Percentiles rank a stretch among this genome's conserved stretches.
These are phyloP conservation scores for Bullera alba DNA, from an alignment of 768 basidiomycete species.

Conservation along the genomic window DNA sequence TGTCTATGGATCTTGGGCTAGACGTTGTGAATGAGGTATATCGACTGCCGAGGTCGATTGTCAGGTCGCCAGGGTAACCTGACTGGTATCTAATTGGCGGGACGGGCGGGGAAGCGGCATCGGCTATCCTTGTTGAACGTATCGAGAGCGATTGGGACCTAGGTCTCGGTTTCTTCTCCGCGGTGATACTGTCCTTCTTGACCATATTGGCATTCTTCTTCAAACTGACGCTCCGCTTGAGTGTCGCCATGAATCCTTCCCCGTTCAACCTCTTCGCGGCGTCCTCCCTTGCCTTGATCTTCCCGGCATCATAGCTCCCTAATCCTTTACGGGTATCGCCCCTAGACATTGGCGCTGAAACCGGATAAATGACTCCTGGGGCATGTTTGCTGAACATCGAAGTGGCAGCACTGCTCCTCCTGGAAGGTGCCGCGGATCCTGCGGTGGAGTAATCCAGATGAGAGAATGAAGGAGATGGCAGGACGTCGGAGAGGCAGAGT, in stretches of 20 bases:
- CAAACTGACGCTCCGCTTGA: conserved; percentile 5
- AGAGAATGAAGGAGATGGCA: conserved; percentile 14
- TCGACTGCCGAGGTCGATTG: conserved; percentile 13
- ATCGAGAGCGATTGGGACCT: conserved; percentile 13
- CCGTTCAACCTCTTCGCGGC: conserved; percentile 1
- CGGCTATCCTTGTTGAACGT: not conserved
- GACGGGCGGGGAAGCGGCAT: conserved; percentile 3
- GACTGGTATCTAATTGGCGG: not conserved
- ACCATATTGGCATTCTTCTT: not conserved
- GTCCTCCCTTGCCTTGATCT: conserved; percentile 11
- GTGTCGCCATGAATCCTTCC: conserved; percentile 1
- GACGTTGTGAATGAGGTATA: conserved; percentile 6
- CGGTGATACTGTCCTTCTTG: too few relatives aligned
- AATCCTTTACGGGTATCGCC: conserved; percentile 13
- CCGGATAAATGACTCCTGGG: conserved; percentile 4
- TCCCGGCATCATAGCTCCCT: conserved; percentile 11
- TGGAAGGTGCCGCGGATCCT: conserved; percentile 6
- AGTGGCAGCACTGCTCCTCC: not conserved
- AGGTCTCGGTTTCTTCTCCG: conserved; percentile 2
- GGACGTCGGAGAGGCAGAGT: conserved; percentile 9
- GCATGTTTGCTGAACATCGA: not conserved
- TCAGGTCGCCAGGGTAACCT: conserved; percentile 6
- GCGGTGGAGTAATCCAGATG: conserved; percentile 19
- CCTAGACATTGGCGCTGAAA: conserved; percentile 10
- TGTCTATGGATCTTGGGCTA: conserved; percentile 6